Percentiles rank a stretch among this genome's conserved stretches.
Evolutionary conservation across 805 yeast genomes (phyloP).

Genomic region (Saturnispora sekii): DNA sequence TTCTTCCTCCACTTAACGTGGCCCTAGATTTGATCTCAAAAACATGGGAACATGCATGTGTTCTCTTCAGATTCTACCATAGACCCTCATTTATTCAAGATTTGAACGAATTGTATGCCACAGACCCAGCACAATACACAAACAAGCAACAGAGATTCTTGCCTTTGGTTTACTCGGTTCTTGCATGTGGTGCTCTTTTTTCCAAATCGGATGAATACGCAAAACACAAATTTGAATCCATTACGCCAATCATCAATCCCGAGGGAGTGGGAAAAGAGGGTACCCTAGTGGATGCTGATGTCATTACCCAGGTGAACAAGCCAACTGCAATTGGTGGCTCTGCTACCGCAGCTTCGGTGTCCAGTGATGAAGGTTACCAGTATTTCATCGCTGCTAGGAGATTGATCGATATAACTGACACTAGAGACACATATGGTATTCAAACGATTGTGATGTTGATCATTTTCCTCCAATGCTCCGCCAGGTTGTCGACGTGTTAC

Average conservation of each 20-base stretch:
- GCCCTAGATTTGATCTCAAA: conserved; percentile 63
- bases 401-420: conserved; percentile 73
- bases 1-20: conserved; percentile 65
- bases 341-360: conserved; percentile 1
- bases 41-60: conserved; percentile 83
- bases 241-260: background rate
- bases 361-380: conserved; percentile 67
- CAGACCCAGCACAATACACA: conserved; percentile 63
- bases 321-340: conserved; percentile 18
- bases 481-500: conserved; percentile 77
- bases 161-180: conserved; percentile 75
- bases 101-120: conserved; percentile 63
- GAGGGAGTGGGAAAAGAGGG: conserved; percentile 9
- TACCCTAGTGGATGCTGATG: conserved; percentile 6
- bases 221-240: conserved; percentile 1
- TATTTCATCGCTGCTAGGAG: conserved; percentile 76
- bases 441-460: conserved; percentile 84
- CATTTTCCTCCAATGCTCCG: conserved; percentile 79
- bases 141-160: conserved; percentile 65
- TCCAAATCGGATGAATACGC: conserved; percentile 40
- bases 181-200: conserved; percentile 82
- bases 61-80: conserved; percentile 76
- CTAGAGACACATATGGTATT: conserved; percentile 70
- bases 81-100: conserved; percentile 71
- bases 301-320: conserved; percentile 4